Base-by-base conservation (phyloP, 768 basidiomycete species). In the Suillus plorans region DNA sequence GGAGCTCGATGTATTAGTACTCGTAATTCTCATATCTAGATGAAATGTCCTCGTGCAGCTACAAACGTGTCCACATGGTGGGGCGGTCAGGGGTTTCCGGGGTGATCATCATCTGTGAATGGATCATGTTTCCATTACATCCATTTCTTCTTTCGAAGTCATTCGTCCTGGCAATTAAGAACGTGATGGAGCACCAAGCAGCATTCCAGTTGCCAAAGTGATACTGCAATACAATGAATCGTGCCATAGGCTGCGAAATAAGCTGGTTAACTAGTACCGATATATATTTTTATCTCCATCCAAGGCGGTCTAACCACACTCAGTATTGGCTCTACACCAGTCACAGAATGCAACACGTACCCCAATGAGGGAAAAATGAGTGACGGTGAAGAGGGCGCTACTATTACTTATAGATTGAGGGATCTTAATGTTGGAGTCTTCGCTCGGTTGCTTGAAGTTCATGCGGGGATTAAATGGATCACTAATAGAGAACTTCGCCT, bases 401-500 rank as follows among this genome's bases (percentile, higher is more conserved):
- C 62, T 56, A 10, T 41, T 41, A 34, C 25, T 55, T 16, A 28
- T 36, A 12, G 56, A 28, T 5, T 53, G 36, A 36, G 56, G 57
- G 9, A 60, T 63, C 22, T 18, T 34, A 2, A 63, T 22, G 31
- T n/a, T 62, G 34, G 28, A 60, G 8, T 63, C 28, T n/a, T 63
- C 13, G 62, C 18, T 59, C 1, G 36, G 62, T 57, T 41, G 36
- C 36, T 59, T 34, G 36, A 9, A 42, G 12, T 7, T 39, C 31
- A 13, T 20, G n/a, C 2, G 13, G 25, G 78, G 76, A 49, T 68
- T 61, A 67, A 64, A 78, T 0, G 67, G 64, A 8, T 77, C 77
- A 6, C 56, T 59, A 68, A 31, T 76, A 78, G n/a, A 79, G 65
- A 57, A 76, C 64, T 31, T 28, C 64, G 41, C 78, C 79, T 41